Conservation (phyloP, 768 basidiomycete species). For the Lactarius sanguifluus region DNA sequence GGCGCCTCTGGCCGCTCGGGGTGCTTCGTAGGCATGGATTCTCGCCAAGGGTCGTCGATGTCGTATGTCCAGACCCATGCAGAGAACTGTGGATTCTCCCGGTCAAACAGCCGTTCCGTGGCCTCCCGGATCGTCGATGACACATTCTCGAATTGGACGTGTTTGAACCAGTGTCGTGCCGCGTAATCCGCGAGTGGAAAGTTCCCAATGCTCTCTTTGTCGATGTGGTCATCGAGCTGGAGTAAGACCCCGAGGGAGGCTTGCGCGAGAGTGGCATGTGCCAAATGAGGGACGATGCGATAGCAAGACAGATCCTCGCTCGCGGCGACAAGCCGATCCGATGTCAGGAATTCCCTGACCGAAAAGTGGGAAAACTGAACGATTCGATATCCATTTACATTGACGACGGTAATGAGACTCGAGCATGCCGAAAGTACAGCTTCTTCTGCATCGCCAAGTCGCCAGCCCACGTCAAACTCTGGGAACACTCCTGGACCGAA, state of each 20-base stretch:
- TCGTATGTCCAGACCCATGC: slow-evolving; percentile 10
- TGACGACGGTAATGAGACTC: not conserved
- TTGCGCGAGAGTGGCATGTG: slow-evolving; percentile 4
- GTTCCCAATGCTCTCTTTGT: not conserved
- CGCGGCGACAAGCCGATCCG: not conserved
- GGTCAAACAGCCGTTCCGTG: not conserved
- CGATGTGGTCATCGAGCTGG: not conserved
- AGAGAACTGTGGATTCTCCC: not conserved
- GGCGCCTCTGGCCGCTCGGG: not conserved
- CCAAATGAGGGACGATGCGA: not conserved
- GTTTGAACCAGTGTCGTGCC: not conserved
- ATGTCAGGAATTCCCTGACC: slow-evolving; percentile 13
- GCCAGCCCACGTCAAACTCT: not conserved
- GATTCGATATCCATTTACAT: not conserved
- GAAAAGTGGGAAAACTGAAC: slow-evolving; percentile 20
- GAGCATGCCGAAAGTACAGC: slow-evolving; percentile 2
- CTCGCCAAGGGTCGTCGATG: not conserved
- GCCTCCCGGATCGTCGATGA: not conserved
- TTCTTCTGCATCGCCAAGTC: slow-evolving; percentile 1
- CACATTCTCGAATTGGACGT: not conserved
- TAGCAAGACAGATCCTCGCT: not conserved
- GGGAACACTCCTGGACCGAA: not conserved
- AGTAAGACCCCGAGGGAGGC: slow-evolving; percentile 1
- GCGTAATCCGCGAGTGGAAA: slow-evolving; percentile 7
- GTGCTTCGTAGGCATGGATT: not conserved